Evolutionary conservation across 176 grass and related monocot genomes (phyloP).

Genomic region (Oryza meyeriana): DNA sequence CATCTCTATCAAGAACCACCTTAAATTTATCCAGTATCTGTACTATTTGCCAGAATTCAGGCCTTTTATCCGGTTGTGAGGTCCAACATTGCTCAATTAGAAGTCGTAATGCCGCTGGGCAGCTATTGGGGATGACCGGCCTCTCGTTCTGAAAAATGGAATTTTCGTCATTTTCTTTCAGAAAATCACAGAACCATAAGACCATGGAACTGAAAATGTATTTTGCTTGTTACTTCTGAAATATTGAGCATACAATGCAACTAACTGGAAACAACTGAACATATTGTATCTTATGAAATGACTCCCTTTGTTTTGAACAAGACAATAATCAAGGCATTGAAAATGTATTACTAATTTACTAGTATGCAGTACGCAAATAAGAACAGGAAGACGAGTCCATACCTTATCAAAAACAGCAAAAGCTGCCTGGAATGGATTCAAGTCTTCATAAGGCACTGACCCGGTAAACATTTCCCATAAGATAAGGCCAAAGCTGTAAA

Average conservation of each 20-base stretch:
- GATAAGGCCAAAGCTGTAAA: slow-evolving; percentile 94
- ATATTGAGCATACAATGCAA: background rate
- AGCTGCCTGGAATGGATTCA: slow-evolving; percentile 86
- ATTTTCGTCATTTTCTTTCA: background rate
- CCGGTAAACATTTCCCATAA: slow-evolving; percentile 93
- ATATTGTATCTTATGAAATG: background rate
- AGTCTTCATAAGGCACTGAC: slow-evolving; percentile 66
- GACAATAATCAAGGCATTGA: background rate
- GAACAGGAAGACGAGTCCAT: slow-evolving; percentile 1
- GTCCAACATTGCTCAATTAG: slow-evolving; percentile 90
- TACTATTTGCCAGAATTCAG: slow-evolving; percentile 82
- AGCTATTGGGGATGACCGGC: slow-evolving; percentile 61
- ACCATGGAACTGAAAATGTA: background rate
- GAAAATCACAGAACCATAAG: background rate
- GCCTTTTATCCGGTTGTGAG: slow-evolving; percentile 69
- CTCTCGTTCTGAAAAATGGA: slow-evolving; percentile 78
- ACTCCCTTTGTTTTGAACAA: slow-evolving; percentile 13
- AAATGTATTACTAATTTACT: background rate
- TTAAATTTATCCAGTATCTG: slow-evolving; percentile 83
- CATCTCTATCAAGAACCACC: slow-evolving; percentile 50
- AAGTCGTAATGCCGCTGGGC: slow-evolving; percentile 56
- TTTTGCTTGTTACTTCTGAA: background rate
- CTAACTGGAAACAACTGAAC: background rate
- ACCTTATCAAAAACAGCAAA: slow-evolving; percentile 99
- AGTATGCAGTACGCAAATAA: background rate